Evolutionary conservation across 208 protist genomes (phyloP), one percentile per base, ranked within the genome.

Genomic region (Trypanosoma caninum): DNA sequence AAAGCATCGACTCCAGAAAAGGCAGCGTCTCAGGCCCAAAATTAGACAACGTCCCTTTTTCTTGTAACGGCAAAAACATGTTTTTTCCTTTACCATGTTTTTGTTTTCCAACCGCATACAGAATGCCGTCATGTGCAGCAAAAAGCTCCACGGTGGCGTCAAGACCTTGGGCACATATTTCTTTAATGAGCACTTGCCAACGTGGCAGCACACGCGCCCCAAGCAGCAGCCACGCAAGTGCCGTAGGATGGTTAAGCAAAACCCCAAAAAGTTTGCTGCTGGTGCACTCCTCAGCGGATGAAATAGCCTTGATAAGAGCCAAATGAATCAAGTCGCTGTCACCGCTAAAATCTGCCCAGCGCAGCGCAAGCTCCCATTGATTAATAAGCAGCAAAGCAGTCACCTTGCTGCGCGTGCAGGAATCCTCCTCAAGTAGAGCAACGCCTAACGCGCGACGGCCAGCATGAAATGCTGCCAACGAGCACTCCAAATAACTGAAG

Each of bases 241-340:
- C 53, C 23, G 25, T 48, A 40, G 59, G 59, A 31, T 30, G 57
- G 30, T 55, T 33, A 38, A 75, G 60, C 4, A 70, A 47, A 41
- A 54, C 46, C 35, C 58, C 50, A 59, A 64, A 48, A 35, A 70
- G 22, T 14, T 58, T 59, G 22, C 57, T n/a, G n/a, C n/a, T n/a
- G n/a, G n/a, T 50, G 55, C 54, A 59, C 22, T 70, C 46, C 45
- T 40, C 27, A 14, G 60, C 28, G 30, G 18, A 47, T 30, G 23
- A 45, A 59, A 27, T 2, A 7, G 34, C 58, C 9, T 59, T 48
- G 11, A 44, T 35, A 42, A 87, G 33, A 22, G 69, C 62, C 33
- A 87, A 37, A 51, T 72, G 59, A 2, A 82, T 47, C 54, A 82
- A 61, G 28, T 87, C 77, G 20, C 66, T 67, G 46, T 76, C 75